Evolutionary conservation across 1,284 basidiomycete species (phyloP), one percentile per base, ranked within the genome.

Genomic region (Dichomitus squalens): DNA sequence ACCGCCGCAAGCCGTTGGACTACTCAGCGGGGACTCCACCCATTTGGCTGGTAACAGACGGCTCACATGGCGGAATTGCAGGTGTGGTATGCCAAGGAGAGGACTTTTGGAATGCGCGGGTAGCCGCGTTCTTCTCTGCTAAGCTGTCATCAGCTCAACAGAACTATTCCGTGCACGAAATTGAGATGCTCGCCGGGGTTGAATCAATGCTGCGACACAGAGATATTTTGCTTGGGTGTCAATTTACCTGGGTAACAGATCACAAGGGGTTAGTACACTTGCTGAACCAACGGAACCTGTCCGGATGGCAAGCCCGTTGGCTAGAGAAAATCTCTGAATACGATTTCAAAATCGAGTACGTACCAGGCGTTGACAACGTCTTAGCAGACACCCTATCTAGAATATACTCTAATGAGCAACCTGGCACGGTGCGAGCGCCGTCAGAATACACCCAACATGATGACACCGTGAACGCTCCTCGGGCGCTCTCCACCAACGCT

Each of bases 61-160:
- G 56, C 0, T 61, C 58, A 11, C 53, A 51, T 27, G 55, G 57
- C 2, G 70, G 7, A 18, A 56, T 31, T 62, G 4, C 55, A 58
- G 18, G 39, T 66, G 20, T 63, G 38, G 33, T 70, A 64, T 60
- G 71, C 60, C 16, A 53, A 53, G 18, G 64, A 12, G 53, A 11
- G 3, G 53, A 54, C 14, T 58, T 44, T 14, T 41, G 48, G 4
- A 63, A 38, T 0, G 67, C 67, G 0, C 43, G 55, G 0, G 55
- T 70, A 4, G 58, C 65, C 1, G 65, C 61, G 1, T 70, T 72
- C 54, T 70, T 64, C 58, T 72, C 64, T 1, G 68, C 57, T 6
- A 75, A 75, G 49, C 66, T 73, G 18, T 67, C 63, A 7, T 48
- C 70, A 0, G 68, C 72, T 1, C 70, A 75, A 41, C 64, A 68